Evolutionary conservation across 495 filamentous ascomycete species (phyloP).

Genomic region (Trichoderma gamsii): DNA sequence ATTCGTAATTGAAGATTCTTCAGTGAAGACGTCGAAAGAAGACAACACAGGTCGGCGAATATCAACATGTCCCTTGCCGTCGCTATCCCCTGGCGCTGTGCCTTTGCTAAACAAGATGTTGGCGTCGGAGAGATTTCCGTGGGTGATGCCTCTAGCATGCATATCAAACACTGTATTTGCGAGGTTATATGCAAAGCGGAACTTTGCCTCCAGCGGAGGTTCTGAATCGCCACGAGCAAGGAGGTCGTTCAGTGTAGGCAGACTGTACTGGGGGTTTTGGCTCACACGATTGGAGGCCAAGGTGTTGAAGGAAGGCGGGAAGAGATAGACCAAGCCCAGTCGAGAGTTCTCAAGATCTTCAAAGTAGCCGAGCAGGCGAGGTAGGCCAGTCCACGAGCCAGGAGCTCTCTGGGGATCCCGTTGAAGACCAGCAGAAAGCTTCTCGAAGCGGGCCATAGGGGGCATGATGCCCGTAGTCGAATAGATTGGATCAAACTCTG

Average conservation of each 20-base stretch:
- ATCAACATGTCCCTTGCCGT: slow-evolving; percentile 48
- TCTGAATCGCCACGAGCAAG: slow-evolving; percentile 50
- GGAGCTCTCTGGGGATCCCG: slow-evolving; percentile 48
- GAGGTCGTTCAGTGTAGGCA: slow-evolving; percentile 43
- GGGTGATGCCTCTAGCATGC: slow-evolving; percentile 67
- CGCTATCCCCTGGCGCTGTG: slow-evolving; percentile 32
- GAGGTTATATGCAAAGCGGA: slow-evolving; percentile 74
- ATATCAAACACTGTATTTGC: slow-evolving; percentile 68
- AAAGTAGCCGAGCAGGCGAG: slow-evolving; percentile 71
- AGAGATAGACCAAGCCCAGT: slow-evolving; percentile 76
- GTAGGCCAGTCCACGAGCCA: slow-evolving; percentile 56
- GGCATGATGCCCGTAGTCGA: slow-evolving; percentile 56
- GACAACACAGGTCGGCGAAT: slow-evolving; percentile 71
- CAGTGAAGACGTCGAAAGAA: slow-evolving; percentile 76
- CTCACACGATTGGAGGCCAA: slow-evolving; percentile 49
- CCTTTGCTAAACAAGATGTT: slow-evolving; percentile 74
- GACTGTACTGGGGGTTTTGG: slow-evolving; percentile 44
- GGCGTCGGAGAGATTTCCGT: slow-evolving; percentile 73
- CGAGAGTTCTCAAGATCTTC: slow-evolving; percentile 71
- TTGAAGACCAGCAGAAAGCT: slow-evolving; percentile 51
- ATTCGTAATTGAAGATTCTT: slow-evolving; percentile 42
- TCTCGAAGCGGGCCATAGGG: slow-evolving; percentile 57
- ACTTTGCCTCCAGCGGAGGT: slow-evolving; percentile 67
- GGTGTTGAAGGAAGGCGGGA: slow-evolving; percentile 59
- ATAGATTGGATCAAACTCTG: slow-evolving; percentile 57